Conservation (phyloP, 1,284 basidiomycete genomes). For the Coniophora puteana region DNA sequence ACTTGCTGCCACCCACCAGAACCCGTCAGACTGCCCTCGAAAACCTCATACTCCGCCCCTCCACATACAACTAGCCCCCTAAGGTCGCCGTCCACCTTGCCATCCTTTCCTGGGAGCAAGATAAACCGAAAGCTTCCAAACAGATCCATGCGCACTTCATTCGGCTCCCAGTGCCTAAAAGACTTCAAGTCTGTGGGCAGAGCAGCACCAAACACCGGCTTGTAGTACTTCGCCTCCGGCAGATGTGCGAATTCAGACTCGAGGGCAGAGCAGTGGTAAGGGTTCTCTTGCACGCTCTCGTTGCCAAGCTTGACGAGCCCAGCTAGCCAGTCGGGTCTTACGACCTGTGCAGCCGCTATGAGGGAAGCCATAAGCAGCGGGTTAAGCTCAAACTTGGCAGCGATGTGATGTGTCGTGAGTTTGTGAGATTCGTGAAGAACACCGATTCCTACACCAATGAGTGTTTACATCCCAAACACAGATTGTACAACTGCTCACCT, state of each 20-base stretch:
- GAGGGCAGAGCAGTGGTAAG: slow-evolving; percentile 34
- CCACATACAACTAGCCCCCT: slow-evolving; percentile 51
- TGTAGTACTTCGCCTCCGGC: slow-evolving; percentile 45
- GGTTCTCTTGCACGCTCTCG: slow-evolving; percentile 28
- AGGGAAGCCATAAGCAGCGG: slow-evolving; percentile 51
- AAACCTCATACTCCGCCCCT: slow-evolving; percentile 55
- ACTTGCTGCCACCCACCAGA: slow-evolving; percentile 45
- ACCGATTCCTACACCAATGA: slow-evolving; percentile 43
- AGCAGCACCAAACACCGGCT: slow-evolving; percentile 49
- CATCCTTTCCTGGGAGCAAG: slow-evolving; percentile 50
- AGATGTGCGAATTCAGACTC: slow-evolving; percentile 51
- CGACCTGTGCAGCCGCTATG: slow-evolving; percentile 49
- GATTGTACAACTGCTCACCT: slow-evolving; percentile 45
- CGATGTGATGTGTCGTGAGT: slow-evolving; percentile 59
- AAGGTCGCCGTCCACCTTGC: slow-evolving; percentile 43
- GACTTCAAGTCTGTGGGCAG: slow-evolving; percentile 45
- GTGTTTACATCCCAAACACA: too few relatives aligned
- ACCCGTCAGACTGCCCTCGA: slow-evolving; percentile 47
- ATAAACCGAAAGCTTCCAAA: slow-evolving; percentile 52
- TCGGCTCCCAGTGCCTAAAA: slow-evolving; percentile 58
- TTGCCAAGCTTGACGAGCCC: slow-evolving; percentile 50
- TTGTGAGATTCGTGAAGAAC: slow-evolving; percentile 39
- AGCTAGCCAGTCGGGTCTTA: slow-evolving; percentile 60
- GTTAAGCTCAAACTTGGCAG: slow-evolving; percentile 43
- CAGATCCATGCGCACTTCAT: slow-evolving; percentile 53